Percentiles rank a stretch among this genome's conserved stretches.
phyloP scores from a whole-genome alignment of 2,329 filamentous ascomycete genomes.

The Mycosphaerella arachidis region DNA sequence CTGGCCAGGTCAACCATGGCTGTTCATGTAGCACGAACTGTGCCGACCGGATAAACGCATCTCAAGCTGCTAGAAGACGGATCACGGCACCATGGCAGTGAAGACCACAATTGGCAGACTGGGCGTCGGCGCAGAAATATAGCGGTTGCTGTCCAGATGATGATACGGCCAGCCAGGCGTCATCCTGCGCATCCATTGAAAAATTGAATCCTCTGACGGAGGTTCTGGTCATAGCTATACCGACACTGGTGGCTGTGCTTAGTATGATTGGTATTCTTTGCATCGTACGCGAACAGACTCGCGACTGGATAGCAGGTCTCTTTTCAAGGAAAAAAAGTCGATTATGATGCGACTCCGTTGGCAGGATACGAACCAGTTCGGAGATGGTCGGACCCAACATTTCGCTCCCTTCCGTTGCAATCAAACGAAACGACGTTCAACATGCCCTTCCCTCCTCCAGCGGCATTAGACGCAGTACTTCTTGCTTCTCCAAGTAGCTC shows the following conservation, averaged over 20 bases:
- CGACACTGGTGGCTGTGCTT: background rate
- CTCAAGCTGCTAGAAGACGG: background rate
- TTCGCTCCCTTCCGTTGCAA: background rate
- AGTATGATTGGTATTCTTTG: background rate
- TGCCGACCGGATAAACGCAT: background rate
- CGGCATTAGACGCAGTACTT: background rate
- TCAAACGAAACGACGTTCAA: background rate
- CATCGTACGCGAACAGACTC: background rate
- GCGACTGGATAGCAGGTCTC: background rate
- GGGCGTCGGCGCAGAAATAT: background rate
- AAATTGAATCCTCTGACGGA: background rate
- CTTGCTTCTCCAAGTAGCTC: background rate
- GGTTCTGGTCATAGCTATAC: background rate
- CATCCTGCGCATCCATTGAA: background rate
- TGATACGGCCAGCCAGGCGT: background rate
- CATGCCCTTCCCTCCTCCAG: background rate
- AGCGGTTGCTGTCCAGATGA: background rate
- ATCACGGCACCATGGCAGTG: background rate
- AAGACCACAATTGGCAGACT: background rate
- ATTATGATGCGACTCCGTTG: constrained; percentile 3
- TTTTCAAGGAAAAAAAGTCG: background rate
- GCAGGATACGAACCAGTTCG: background rate
- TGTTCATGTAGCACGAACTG: background rate
- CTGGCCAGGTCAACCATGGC: background rate
- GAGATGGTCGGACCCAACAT: constrained; percentile 5